These are phyloP conservation scores for Fusarium falciforme DNA, from an alignment of 2,329 filamentous ascomycete species.

Conservation along the genomic window DNA sequence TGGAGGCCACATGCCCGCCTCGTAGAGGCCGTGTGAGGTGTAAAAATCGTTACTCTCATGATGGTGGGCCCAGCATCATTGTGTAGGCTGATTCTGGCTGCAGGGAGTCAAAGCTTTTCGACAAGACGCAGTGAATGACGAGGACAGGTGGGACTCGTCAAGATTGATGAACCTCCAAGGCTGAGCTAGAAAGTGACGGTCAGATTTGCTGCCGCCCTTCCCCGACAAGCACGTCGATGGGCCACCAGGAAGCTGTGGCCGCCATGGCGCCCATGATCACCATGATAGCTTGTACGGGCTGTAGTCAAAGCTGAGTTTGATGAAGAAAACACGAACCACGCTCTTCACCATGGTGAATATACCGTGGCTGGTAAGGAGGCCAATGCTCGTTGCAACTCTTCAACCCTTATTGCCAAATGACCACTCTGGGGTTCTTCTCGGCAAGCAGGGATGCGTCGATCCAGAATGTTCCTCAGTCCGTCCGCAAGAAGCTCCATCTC, in stretches of 20 bases:
- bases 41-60: background rate
- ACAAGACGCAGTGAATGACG: background rate
- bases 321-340: background rate
- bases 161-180: background rate
- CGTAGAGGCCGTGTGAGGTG: background rate
- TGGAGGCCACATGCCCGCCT: background rate
- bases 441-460: constrained; percentile 17
- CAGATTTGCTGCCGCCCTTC: background rate
- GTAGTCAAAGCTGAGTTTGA: constrained; percentile 10
- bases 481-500: constrained; percentile 22
- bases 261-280: background rate
- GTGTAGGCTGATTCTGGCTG: background rate
- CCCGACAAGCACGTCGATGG: background rate
- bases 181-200: background rate
- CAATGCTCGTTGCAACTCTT: constrained; percentile 10
- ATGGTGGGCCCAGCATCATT: background rate
- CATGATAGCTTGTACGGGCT: background rate
- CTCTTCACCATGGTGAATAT: background rate
- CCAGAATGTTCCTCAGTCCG: constrained; percentile 1
- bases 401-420: constrained; percentile 3
- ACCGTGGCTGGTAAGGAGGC: background rate
- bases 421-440: constrained; percentile 9
- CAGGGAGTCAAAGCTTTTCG: constrained; percentile 1
- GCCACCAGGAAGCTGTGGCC: background rate
- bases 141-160: background rate